Base-by-base conservation (phyloP, 1,284 basidiomycete genomes). In the Trichosporon sp. region DNA sequence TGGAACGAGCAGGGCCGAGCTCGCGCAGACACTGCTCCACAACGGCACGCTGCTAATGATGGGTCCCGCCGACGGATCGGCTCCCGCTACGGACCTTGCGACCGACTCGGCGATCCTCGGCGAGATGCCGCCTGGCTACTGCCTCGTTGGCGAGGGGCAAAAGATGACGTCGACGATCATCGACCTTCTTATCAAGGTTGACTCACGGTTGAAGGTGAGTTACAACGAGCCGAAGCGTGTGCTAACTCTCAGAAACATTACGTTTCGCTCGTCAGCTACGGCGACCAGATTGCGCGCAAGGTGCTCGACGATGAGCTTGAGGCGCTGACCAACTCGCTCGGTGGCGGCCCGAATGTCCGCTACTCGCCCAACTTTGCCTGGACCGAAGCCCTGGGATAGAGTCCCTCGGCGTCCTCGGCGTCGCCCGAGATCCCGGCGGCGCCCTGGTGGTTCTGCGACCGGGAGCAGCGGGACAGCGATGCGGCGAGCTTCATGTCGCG, bases 111-210 rank as follows among this genome's bases (percentile, higher is more conserved):
- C 76, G n/a, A 74, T 78, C 26, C 72, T 83, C 2, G 73, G 75
- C n/a, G 78, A 82, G 21, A 70, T 81, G 68, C 76, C 78, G n/a
- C 51, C 37, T 26, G 78, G 78, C 71, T 63, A 74, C 67, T 76
- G 74, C 4, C 71, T 82, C 63, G 76, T 81, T 2, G 81, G 81
- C n/a, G 81, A 82, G 67, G 82, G 82, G 16, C 82, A 82, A 64
- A 78, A 79, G 66, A 73, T 85, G 64, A 83, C 81, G 11, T 79
- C 80, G 14, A 72, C 74, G 26, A 69, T 85, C 19, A 75, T 81
- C 8, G 85, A 86, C n/a, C 73, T 84, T 21, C 81, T 85, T 4
- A 40, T 78, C 64, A 86, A 86, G 75, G 79, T 83, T 5, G 85
- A 86, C 74, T 70, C 74, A n/a, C 80, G 78, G 71, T 73, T 86